Conservation (phyloP, 495 filamentous ascomycete genomes). For the Penicillium maclennaniae region DNA sequence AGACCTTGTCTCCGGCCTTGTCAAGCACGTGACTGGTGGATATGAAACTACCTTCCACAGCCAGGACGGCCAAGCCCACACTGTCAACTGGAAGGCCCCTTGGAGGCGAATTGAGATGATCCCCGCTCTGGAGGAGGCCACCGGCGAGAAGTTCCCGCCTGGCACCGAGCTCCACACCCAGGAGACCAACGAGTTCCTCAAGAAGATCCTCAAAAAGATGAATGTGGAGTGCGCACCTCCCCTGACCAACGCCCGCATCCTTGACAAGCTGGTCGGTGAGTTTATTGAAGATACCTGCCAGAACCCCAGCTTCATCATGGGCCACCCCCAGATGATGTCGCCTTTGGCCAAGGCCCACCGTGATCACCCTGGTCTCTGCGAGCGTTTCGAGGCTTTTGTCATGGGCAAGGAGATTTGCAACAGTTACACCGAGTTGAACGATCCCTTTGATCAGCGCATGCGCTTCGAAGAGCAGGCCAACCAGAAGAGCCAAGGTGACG, state of each 20-base stretch:
- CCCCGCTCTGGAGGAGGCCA: constrained; percentile 81
- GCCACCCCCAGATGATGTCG: constrained; percentile 96
- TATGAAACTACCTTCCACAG: constrained; percentile 81
- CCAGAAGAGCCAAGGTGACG: constrained; percentile 95
- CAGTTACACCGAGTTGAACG: constrained; percentile 97
- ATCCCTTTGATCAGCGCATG: constrained; percentile 89
- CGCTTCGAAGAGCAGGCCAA: constrained; percentile 94
- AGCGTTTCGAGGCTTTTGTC: constrained; percentile 96
- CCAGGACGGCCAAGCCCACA: constrained; percentile 75
- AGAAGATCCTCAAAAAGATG: constrained; percentile 78
- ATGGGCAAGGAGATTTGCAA: constrained; percentile 95
- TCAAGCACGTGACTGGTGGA: constrained; percentile 81
- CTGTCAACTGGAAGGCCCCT: constrained; percentile 92
- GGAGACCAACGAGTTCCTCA: constrained; percentile 83
- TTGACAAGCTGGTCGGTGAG: constrained; percentile 94
- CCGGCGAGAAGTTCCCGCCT: constrained; percentile 89
- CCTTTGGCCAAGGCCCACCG: constrained; percentile 96
- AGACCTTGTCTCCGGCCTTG: constrained; percentile 87
- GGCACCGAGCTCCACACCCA: constrained; percentile 83
- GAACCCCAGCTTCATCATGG: constrained; percentile 93
- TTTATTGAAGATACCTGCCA: constrained; percentile 93
- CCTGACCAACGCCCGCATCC: constrained; percentile 92
- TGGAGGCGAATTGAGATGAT: constrained; percentile 98
- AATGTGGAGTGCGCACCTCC: constrained; percentile 87
- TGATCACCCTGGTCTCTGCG: constrained; percentile 74